Conservation (phyloP, 495 filamentous ascomycete genomes). For the Sphaerosporella brunnea region DNA sequence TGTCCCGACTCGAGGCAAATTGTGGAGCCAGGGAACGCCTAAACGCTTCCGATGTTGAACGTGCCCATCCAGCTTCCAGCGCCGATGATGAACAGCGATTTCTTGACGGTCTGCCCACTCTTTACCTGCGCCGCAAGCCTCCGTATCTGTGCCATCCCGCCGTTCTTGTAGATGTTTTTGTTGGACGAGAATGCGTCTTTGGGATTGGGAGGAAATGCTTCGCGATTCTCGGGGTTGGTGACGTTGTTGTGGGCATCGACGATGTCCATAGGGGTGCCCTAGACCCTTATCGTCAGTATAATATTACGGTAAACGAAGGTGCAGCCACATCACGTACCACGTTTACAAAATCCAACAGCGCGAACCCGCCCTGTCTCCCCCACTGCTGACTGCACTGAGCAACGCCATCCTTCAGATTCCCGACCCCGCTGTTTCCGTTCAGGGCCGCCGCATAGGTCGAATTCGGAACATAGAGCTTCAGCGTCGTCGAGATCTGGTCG, state of each 20-base stretch:
- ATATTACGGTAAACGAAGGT: not conserved
- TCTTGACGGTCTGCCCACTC: not conserved
- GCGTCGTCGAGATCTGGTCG: slow-evolving; percentile 22
- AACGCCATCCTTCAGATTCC: slow-evolving; percentile 43
- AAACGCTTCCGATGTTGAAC: too few relatives aligned
- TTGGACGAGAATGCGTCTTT: not conserved
- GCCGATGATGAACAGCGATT: not conserved
- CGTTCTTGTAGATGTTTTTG: not conserved
- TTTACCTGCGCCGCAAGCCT: slow-evolving; percentile 2
- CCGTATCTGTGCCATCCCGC: not conserved
- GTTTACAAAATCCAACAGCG: slow-evolving; percentile 45
- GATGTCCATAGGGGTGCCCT: slow-evolving; percentile 1
- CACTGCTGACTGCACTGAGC: slow-evolving; percentile 36
- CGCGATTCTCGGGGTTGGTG: not conserved
- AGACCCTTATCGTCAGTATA: not conserved
- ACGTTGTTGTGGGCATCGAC: slow-evolving; percentile 3
- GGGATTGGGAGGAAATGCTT: not conserved
- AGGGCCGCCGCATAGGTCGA: slow-evolving; percentile 35
- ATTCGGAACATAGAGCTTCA: slow-evolving; percentile 40
- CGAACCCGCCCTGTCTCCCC: slow-evolving; percentile 38
- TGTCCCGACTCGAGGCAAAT: too few relatives aligned
- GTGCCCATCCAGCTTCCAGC: slow-evolving; percentile 1
- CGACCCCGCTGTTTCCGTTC: slow-evolving; percentile 35
- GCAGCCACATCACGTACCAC: not conserved
- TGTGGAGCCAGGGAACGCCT: too few relatives aligned